These are phyloP conservation scores for Dioscorea cayenensis DNA, from an alignment of 116 monocot genomes.

Conservation along the genomic window DNA sequence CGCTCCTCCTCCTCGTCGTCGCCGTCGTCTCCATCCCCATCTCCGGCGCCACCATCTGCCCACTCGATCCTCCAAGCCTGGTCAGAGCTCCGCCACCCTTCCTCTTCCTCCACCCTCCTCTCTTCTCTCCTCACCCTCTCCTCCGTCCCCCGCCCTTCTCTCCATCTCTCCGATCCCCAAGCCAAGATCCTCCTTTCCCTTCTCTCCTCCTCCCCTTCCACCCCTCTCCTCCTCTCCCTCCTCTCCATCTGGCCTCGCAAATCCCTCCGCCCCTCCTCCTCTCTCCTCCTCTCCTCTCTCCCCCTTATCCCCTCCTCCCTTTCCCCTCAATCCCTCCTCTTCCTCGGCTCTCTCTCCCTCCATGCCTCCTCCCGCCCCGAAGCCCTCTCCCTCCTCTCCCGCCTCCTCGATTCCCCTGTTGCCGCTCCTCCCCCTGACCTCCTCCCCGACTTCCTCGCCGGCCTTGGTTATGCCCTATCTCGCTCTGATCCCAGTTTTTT, in stretches of 20 bases:
- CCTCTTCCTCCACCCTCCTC: slow-evolving; percentile 16
- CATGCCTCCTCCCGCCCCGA: slow-evolving; percentile 4
- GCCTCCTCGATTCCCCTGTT: slow-evolving; percentile 7
- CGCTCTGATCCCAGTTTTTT: slow-evolving; percentile 18
- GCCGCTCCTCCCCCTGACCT: neutral
- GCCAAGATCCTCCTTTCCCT: slow-evolving; percentile 59
- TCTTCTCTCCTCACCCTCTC: slow-evolving; percentile 47
- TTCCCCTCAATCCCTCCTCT: slow-evolving; percentile 30
- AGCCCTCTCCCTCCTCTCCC: slow-evolving; percentile 27
- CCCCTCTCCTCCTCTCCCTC: slow-evolving; percentile 32
- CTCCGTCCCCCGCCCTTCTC: slow-evolving; percentile 36
- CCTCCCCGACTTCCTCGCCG: slow-evolving; percentile 51
- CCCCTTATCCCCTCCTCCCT: slow-evolving; percentile 4
- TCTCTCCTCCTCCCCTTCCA: slow-evolving; percentile 26
- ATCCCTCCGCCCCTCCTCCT: slow-evolving; percentile 33
- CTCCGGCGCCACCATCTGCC: slow-evolving; percentile 16
- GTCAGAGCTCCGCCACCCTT: slow-evolving; percentile 40
- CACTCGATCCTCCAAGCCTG: slow-evolving; percentile 55
- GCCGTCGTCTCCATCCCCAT: slow-evolving; percentile 21
- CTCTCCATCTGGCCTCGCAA: slow-evolving; percentile 53
- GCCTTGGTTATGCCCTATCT: slow-evolving; percentile 60
- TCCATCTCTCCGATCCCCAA: slow-evolving; percentile 63
- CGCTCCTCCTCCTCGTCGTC: slow-evolving; percentile 35
- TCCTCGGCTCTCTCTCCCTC: slow-evolving; percentile 45
- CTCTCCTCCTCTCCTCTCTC: slow-evolving; percentile 28